Evolutionary conservation across 2,329 filamentous ascomycete genomes (phyloP).

Genomic region (Lasiodiplodia sp.): DNA sequence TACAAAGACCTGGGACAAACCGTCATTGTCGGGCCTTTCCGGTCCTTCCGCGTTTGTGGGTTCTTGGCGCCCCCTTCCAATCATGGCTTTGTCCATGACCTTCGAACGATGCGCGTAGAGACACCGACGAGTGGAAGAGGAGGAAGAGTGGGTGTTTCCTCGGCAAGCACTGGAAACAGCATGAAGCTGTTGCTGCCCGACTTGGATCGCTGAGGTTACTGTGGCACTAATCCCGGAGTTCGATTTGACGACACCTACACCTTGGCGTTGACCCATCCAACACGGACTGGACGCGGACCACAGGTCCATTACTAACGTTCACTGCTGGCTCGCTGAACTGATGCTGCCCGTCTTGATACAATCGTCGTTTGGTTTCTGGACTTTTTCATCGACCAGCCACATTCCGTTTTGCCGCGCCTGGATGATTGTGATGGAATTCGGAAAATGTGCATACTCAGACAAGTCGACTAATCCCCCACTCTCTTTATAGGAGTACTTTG

Average conservation of each 20-base stretch:
- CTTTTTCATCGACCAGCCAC: constrained; percentile 29
- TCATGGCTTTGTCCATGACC: not conserved
- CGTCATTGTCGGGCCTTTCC: not conserved
- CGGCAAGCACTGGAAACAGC: not conserved
- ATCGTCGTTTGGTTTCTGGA: constrained; percentile 29
- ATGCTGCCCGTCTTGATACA: constrained; percentile 44
- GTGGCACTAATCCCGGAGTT: constrained; percentile 1
- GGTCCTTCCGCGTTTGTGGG: not conserved
- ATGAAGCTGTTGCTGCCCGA: not conserved
- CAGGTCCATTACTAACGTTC: constrained; percentile 53
- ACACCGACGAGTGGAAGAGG: not conserved
- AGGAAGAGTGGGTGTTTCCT: not conserved
- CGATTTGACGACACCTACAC: not conserved
- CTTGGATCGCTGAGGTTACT: constrained; percentile 20
- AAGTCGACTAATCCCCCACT: constrained; percentile 69
- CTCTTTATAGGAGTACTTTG: constrained; percentile 91
- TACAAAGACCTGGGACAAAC: not conserved
- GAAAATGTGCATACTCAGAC: constrained; percentile 4
- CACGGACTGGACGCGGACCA: not conserved
- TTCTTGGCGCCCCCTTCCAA: not conserved
- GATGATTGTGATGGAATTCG: constrained; percentile 16
- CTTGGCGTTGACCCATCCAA: not conserved
- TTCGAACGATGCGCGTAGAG: not conserved
- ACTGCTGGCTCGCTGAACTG: constrained; percentile 66
- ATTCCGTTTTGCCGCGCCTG: constrained; percentile 38